A percentile compares a stretch with the other conserved stretches of the same genome.
Conservation (phyloP, 805 yeast species). For the Candida taoyuanica region DNA sequence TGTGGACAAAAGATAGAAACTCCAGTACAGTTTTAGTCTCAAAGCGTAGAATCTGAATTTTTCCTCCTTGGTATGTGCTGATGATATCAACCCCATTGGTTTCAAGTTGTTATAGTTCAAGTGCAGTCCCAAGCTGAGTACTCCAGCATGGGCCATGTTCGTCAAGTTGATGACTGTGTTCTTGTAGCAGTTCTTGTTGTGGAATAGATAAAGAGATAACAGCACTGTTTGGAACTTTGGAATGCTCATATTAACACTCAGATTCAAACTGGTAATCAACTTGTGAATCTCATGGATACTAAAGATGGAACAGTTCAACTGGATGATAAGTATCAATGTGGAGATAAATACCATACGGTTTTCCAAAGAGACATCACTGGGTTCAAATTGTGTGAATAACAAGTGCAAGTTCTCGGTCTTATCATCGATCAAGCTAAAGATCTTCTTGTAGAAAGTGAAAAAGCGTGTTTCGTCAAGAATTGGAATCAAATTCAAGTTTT, state of each 20-base stretch:
- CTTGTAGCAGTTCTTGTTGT: conserved; percentile 26
- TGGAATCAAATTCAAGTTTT: conserved; percentile 25
- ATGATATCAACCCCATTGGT: conserved; percentile 1
- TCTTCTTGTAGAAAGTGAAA: conserved; percentile 19
- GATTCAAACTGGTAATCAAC: conserved; percentile 18
- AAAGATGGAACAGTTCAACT: conserved; percentile 27
- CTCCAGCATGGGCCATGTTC: conserved; percentile 18
- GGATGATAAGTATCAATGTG: conserved; percentile 38
- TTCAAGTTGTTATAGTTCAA: conserved; percentile 24
- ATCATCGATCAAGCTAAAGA: conserved; percentile 18
- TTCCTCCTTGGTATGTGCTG: conserved; percentile 14
- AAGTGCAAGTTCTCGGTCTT: conserved; percentile 15
- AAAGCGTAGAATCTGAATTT: conserved; percentile 18
- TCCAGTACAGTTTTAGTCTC: conserved; percentile 42
- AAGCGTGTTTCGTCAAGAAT: conserved; percentile 25
- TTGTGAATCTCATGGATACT: conserved; percentile 27
- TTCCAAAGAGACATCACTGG: conserved; percentile 22
- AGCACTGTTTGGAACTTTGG: conserved; percentile 23
- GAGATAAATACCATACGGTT: conserved; percentile 22
- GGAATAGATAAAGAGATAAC: conserved; percentile 24
- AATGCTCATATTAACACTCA: conserved; percentile 16
- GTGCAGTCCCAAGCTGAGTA: conserved; percentile 26
- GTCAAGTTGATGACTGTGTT: conserved; percentile 22
- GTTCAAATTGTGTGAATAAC: conserved; percentile 4
- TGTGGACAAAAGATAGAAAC: conserved; percentile 32